Base-by-base conservation (phyloP, 208 protist genomes). In the Leishmania mexicana region DNA sequence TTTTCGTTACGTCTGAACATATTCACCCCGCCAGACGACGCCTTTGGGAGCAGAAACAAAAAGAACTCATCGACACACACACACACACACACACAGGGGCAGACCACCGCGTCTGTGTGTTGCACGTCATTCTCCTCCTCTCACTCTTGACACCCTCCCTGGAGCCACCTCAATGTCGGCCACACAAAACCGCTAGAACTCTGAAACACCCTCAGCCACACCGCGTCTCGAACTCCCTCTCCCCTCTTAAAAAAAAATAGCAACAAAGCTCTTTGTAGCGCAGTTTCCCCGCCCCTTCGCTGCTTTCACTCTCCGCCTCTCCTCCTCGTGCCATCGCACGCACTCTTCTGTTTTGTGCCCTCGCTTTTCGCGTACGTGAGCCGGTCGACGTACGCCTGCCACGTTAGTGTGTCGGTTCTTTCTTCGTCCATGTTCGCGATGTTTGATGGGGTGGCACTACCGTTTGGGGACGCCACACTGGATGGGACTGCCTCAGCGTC, bases 361-460 rank as follows among this genome's bases (percentile, higher is more conserved):
- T 49, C 21, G 35, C 45, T 73, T 28, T 35, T 1, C 38, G 45
- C 35, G 60, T n/a, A 21, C 19, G n/a, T 40, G 21, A n/a, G 5
- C 10, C 49, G 0, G 10, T 15, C 8, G 19, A 1, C 24, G 7
- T 38, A 13, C 13, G 0, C 47, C n/a, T 75, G 15, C 4, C 8
- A 0, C n/a, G 15, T 58, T 21, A 3, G 28, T 17, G 28, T 21
- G 19, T 54, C 31, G 10, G 38, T 15, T 53, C 60, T 53, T 70
- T 21, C 19, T 21, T 24, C 5, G 35, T 35, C 2, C 49, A 38
- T 17, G n/a, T 49, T 31, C 51, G 49, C 17, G 5, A 57, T 64
- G 21, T 78, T 78, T 58, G 82, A 81, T 67, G 54, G 53, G 28
- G 82, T 80, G n/a, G 57, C 64, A 35, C 76, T 85, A 24, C 82